These are phyloP conservation scores for Casuarina cunninghamiana DNA, from an alignment of 306 rosid genomes.

Conservation along the genomic window DNA sequence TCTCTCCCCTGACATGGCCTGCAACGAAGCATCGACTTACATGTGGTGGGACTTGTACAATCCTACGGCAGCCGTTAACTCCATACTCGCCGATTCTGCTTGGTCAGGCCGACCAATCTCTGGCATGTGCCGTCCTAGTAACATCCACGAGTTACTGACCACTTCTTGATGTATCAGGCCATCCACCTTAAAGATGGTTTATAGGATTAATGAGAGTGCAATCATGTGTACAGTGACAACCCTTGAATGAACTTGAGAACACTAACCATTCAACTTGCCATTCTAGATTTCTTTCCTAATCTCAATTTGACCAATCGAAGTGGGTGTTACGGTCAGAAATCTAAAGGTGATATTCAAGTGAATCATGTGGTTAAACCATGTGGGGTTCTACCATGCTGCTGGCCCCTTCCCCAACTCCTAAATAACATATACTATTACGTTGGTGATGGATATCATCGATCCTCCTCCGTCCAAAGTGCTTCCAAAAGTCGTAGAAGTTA, in stretches of 20 bases:
- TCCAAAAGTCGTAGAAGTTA: constrained; percentile 9
- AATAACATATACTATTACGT: too few species aligned
- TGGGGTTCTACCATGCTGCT: too few species aligned
- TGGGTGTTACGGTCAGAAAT: too few species aligned
- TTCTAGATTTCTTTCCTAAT: too few species aligned
- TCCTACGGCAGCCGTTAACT: constrained; percentile 68
- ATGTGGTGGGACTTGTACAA: constrained; percentile 88
- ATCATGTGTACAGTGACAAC: too few species aligned
- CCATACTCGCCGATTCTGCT: constrained; percentile 67
- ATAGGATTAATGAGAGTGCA: too few species aligned
- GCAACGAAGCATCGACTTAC: constrained; percentile 42
- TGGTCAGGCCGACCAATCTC: constrained; percentile 64
- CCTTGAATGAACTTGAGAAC: too few species aligned
- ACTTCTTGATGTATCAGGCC: constrained; percentile 20
- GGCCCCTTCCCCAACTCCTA: too few species aligned
- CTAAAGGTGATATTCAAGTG: too few species aligned
- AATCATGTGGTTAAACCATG: too few species aligned
- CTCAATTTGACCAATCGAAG: too few species aligned
- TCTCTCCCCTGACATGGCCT: constrained; percentile 62
- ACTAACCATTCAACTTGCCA: too few species aligned
- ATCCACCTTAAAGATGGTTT: not conserved
- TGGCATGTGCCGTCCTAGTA: constrained; percentile 54
- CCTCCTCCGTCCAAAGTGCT: not conserved
- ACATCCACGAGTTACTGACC: constrained; percentile 47
- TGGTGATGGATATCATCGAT: not conserved